Base-by-base conservation (phyloP, 2,329 filamentous ascomycete genomes). In the Truncatella angustata region DNA sequence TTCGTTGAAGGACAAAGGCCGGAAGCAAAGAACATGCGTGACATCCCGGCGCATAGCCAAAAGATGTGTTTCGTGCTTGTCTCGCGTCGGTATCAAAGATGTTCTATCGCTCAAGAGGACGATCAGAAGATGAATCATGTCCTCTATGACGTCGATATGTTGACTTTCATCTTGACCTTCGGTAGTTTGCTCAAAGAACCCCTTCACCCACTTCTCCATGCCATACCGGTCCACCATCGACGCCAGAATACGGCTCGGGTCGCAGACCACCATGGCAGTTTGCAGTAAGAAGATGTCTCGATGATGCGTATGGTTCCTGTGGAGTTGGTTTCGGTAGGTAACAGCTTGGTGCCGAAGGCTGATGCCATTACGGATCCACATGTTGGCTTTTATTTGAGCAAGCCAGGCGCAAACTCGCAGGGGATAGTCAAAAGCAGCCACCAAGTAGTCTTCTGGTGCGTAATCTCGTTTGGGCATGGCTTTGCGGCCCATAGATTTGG, bases 281-380 rank as follows among this genome's bases (percentile, higher is more conserved):
- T 99, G 94, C 12, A 99, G 73, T 46, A 99, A 81, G 68, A 97
- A 96, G 40, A 99, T 89, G 65, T 99, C 95, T 53, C 94, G 85
- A 62, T 97, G 93, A 63, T 97, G 93, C 2, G 91, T 91, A 18
- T 97, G 89, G 68, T 99, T 94, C 58, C 94, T 81, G 63, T 95
- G 90, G 10, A 85, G 84, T 12, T 97, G 91, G 36, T 91, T 92
- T 14, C 91, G 86, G 67, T 99, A 99, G 16, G 92, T 94, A 49
- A 88, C 88, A 67, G 95, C 94, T 70, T 99, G 94, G 67, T 99
- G 94, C 35, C 93, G 85, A 48, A 99, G 80, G 62, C 93, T 97
- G 65, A 99, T 91, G 2, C 94, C 94, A 66, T 99, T 99, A 51
- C 94, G 86, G 57, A 99, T 93, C 94, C 95, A 99, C 86, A 97